Evolutionary conservation across 257 asterid genomes (phyloP).

Genomic region (Vinca minor): DNA sequence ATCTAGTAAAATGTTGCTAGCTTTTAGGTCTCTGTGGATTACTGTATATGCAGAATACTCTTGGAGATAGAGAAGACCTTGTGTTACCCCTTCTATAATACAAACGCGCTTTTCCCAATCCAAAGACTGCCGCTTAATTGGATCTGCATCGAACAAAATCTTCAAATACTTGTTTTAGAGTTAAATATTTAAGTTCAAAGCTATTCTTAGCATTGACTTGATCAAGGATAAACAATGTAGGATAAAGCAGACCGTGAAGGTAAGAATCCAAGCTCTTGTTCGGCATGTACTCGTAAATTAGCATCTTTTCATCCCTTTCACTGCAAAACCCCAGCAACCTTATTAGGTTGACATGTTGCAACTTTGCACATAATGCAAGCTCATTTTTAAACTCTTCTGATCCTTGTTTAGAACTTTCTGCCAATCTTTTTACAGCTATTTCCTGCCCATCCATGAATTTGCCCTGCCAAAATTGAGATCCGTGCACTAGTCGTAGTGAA

Average conservation of each 20-base stretch:
- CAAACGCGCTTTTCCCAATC: constrained; percentile 1
- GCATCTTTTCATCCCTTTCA: constrained; percentile 26
- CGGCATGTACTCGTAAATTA: no score
- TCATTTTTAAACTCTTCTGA: constrained; percentile 30
- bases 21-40: constrained; percentile 16
- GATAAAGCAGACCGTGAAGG: background rate
- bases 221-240: no score
- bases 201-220: no score
- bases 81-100: constrained; percentile 2
- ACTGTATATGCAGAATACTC: constrained; percentile 4
- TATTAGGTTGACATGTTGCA: constrained; percentile 33
- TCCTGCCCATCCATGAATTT: constrained; percentile 22
- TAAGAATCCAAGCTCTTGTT: no score
- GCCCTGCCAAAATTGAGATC: constrained; percentile 21
- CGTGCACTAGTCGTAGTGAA: no score
- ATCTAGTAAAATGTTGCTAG: constrained; percentile 10
- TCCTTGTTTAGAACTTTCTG: constrained; percentile 29
- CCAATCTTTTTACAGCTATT: constrained; percentile 33
- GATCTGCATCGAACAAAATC: background rate
- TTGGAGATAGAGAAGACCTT: constrained; percentile 13
- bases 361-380: constrained; percentile 24
- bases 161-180: no score
- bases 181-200: no score
- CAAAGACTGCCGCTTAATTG: background rate
- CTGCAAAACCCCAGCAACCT: constrained; percentile 26